phyloP scores from a whole-genome alignment of 306 rosid genomes.

The Vicia villosa region DNA sequence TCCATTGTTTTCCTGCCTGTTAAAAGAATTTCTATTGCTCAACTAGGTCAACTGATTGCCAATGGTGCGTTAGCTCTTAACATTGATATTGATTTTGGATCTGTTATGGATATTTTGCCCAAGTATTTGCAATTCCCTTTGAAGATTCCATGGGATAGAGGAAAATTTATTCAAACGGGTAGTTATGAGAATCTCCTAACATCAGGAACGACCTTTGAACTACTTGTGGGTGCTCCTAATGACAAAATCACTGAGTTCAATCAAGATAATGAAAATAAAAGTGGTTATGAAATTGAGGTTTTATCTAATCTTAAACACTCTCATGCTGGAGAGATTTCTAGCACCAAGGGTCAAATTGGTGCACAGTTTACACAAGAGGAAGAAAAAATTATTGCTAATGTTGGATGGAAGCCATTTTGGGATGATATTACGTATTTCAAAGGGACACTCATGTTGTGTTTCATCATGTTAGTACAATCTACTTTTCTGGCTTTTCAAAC shows the following conservation, averaged over 20 bases:
- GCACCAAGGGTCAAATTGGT: no score
- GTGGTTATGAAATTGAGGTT: background rate
- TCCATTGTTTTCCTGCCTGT: slow-evolving; percentile 73
- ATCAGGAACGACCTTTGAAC: slow-evolving; percentile 67
- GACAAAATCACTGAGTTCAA: slow-evolving; percentile 49
- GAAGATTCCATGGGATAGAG: background rate
- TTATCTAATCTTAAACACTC: background rate
- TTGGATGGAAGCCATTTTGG: no score
- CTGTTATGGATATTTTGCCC: no score
- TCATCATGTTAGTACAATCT: no score
- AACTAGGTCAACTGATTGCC: slow-evolving; percentile 80
- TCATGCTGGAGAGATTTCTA: no score
- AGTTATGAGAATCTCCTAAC: background rate
- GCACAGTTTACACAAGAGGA: no score
- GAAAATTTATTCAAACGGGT: background rate
- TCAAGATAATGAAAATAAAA: slow-evolving; percentile 8
- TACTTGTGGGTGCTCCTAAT: slow-evolving; percentile 72
- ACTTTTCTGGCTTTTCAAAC: no score
- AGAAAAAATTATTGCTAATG: no score
- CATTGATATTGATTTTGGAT: slow-evolving; percentile 71
- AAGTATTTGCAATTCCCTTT: no score
- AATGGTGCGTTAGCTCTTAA: slow-evolving; percentile 81
- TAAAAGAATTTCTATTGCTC: slow-evolving; percentile 66
- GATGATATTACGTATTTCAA: no score
- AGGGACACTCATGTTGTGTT: no score